These are phyloP conservation scores for Pseudoturritis turrita DNA, from an alignment of 345 rosid genomes.

Conservation along the genomic window DNA sequence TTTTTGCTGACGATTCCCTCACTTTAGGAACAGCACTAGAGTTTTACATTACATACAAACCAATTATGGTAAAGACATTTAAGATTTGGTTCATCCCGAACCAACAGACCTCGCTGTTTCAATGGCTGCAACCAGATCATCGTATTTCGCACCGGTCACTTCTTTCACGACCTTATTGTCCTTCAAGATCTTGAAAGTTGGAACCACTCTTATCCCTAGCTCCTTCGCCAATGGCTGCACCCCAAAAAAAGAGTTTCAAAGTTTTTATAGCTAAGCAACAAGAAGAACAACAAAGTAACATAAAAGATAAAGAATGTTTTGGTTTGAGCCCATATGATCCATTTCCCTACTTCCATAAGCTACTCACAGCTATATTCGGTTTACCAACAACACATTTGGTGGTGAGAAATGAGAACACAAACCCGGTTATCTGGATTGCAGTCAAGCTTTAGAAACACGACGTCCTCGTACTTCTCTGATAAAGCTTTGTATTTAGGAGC, in stretches of 20 bases:
- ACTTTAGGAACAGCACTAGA: conserved; percentile 6
- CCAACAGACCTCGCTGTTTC: conserved; percentile 55
- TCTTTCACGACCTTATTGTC: conserved; percentile 64
- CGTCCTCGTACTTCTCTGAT: conserved; percentile 77
- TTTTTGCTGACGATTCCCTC: not conserved
- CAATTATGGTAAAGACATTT: not conserved
- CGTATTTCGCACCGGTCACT: conserved; percentile 83
- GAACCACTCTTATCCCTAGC: conserved; percentile 92
- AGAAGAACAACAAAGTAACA: not conserved
- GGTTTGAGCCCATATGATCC: not conserved
- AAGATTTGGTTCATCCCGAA: conserved; percentile 6
- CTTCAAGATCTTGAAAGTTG: conserved; percentile 90
- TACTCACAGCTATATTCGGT: not conserved
- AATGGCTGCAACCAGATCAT: conserved; percentile 65
- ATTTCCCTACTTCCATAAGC: not conserved
- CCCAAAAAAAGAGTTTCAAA: not conserved
- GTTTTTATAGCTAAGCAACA: not conserved
- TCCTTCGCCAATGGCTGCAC: conserved; percentile 88
- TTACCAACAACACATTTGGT: not conserved
- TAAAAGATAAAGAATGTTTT: not conserved
- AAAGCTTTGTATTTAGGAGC: conserved; percentile 79
- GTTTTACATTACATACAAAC: conserved; percentile 7
- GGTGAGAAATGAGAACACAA: not conserved
- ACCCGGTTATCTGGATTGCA: conserved; percentile 95
- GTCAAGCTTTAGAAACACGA: conserved; percentile 86